These are phyloP conservation scores for Alnus rubra DNA, from an alignment of 306 rosid species.

Conservation along the genomic window DNA sequence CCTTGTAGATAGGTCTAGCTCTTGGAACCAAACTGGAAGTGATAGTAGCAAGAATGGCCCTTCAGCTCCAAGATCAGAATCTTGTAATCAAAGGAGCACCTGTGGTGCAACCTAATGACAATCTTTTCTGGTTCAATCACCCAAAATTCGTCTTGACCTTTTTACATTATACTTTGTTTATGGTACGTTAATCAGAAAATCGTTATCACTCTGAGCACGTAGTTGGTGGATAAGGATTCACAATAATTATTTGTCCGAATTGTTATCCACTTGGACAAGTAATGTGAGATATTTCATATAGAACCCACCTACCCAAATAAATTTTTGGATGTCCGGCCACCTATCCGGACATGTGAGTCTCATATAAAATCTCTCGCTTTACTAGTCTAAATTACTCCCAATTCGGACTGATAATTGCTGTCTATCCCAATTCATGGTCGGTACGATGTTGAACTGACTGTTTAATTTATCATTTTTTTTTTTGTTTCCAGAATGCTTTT, in stretches of 20 bases:
- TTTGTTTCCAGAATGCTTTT: constrained; percentile 48
- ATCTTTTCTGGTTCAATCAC: constrained; percentile 56
- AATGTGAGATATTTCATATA: too few species aligned
- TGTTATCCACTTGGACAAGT: too few species aligned
- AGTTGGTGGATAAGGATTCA: too few species aligned
- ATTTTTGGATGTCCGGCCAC: too few species aligned
- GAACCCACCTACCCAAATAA: too few species aligned
- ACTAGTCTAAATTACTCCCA: too few species aligned
- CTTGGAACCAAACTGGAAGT: constrained; percentile 59
- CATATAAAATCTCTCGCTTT: too few species aligned
- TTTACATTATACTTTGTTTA: constrained; percentile 51
- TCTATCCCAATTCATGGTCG: too few species aligned
- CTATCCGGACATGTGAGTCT: too few species aligned
- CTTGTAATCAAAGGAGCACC: constrained; percentile 51
- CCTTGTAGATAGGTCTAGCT: constrained; percentile 42
- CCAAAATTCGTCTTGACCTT: constrained; percentile 50
- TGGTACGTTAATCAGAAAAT: constrained; percentile 28
- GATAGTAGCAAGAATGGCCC: constrained; percentile 57
- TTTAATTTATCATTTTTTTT: background rate
- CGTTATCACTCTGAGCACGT: background rate
- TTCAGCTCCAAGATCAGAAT: constrained; percentile 31
- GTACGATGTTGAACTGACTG: background rate
- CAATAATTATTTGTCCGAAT: too few species aligned
- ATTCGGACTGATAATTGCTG: too few species aligned
- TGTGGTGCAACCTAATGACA: constrained; percentile 54